Conservation (phyloP, 2,329 filamentous ascomycete genomes). For the Ambrosiella cleistominuta region DNA sequence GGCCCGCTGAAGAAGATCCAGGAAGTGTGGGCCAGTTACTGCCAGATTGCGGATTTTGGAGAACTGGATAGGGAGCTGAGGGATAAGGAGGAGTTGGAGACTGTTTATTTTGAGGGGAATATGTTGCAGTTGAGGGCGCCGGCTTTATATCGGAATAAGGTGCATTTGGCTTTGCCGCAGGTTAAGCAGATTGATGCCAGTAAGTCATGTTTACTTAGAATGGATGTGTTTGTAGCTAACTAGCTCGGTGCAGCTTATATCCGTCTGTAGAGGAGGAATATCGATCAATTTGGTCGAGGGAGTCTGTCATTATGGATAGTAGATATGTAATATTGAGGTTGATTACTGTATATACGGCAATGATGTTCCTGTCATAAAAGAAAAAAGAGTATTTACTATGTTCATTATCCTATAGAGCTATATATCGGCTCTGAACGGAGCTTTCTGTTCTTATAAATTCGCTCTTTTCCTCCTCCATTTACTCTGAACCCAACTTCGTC, state of each 20-base stretch:
- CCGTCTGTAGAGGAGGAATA: neutral
- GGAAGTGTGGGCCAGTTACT: constrained; percentile 90
- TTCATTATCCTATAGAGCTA: neutral
- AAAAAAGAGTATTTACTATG: neutral
- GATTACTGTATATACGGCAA: no score
- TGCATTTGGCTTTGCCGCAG: constrained; percentile 71
- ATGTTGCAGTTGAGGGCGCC: constrained; percentile 64
- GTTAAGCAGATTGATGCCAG: constrained; percentile 91
- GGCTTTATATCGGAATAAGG: constrained; percentile 88
- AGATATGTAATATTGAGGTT: no score
- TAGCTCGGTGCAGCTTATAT: constrained; percentile 7
- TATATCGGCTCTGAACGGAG: neutral
- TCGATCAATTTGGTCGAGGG: no score
- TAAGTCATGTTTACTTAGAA: constrained; percentile 36
- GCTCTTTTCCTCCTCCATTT: neutral
- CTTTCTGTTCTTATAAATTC: neutral
- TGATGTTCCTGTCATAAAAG: neutral
- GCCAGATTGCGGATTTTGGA: constrained; percentile 58
- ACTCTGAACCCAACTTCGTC: neutral
- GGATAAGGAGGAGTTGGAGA: constrained; percentile 65
- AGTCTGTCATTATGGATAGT: no score
- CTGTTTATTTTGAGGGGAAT: constrained; percentile 94
- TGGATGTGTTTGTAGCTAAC: neutral
- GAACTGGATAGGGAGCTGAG: constrained; percentile 64
- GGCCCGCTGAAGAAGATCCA: constrained; percentile 53